These are phyloP conservation scores for Cercophora newfieldiana DNA, from an alignment of 495 filamentous ascomycete species.

Conservation along the genomic window DNA sequence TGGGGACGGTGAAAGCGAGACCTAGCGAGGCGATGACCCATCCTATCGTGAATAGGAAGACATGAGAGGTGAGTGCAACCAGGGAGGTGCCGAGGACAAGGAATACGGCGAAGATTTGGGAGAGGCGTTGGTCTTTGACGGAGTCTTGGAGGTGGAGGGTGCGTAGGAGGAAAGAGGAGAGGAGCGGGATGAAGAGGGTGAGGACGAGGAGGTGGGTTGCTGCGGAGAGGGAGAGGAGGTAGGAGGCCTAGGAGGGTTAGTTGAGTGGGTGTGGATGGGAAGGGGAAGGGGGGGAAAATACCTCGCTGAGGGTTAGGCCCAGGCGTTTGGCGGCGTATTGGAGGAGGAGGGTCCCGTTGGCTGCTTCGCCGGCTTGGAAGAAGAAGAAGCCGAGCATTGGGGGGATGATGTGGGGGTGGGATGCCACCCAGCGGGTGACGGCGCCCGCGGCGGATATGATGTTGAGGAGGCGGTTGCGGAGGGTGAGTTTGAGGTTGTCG, in stretches of 20 bases:
- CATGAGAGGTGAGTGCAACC: too few relatives aligned
- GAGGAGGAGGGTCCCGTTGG: slow-evolving; percentile 28
- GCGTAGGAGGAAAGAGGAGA: slow-evolving; percentile 36
- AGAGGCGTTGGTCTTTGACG: slow-evolving; percentile 39
- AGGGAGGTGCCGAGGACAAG: too few relatives aligned
- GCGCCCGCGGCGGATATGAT: too few relatives aligned
- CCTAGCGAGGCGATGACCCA: slow-evolving; percentile 22
- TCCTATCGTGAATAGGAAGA: too few relatives aligned
- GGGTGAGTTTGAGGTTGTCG: not conserved
- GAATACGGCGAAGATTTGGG: too few relatives aligned
- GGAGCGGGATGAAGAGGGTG: slow-evolving; percentile 44
- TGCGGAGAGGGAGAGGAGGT: slow-evolving; percentile 53
- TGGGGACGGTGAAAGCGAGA: not conserved
- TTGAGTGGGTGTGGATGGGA: too few relatives aligned
- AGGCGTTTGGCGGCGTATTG: slow-evolving; percentile 59
- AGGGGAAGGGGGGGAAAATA: slow-evolving; percentile 53
- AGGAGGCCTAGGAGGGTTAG: too few relatives aligned
- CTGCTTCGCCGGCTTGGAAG: slow-evolving; percentile 15
- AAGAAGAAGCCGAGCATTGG: slow-evolving; percentile 9
- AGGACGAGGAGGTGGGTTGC: slow-evolving; percentile 51
- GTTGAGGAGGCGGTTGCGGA: too few relatives aligned
- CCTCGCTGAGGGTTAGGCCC: slow-evolving; percentile 44
- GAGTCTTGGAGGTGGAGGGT: slow-evolving; percentile 33
- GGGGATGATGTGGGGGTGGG: not conserved
- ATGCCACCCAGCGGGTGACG: too few relatives aligned